Percentiles rank a stretch among this genome's conserved stretches.
phyloP scores from a whole-genome alignment of 2,329 filamentous ascomycete genomes.

The Hymenoscyphus linearis region DNA sequence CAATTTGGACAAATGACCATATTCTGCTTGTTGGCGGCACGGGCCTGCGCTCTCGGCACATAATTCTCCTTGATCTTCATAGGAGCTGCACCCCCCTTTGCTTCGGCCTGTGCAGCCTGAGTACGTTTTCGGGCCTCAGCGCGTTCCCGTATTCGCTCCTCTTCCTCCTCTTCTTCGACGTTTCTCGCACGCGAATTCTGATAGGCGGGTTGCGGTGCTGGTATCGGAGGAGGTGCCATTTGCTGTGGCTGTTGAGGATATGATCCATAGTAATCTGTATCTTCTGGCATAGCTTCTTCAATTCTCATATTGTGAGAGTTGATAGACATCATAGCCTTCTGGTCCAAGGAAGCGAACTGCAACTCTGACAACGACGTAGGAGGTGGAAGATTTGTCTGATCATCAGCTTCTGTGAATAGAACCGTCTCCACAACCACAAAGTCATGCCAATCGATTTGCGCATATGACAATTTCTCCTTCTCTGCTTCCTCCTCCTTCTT shows the following conservation, averaged over 20 bases:
- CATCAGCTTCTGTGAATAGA: constrained; percentile 83
- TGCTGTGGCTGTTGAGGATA: constrained; percentile 36
- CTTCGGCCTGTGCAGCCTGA: constrained; percentile 74
- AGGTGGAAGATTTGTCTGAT: constrained; percentile 77
- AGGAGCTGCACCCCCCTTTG: constrained; percentile 59
- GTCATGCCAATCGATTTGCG: constrained; percentile 95
- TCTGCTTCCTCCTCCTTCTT: constrained; percentile 86
- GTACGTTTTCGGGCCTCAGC: constrained; percentile 56
- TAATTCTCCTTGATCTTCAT: constrained; percentile 95
- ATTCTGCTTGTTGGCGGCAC: constrained; percentile 60
- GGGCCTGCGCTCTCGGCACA: constrained; percentile 74
- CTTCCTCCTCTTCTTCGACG: constrained; percentile 56
- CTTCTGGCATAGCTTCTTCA: constrained; percentile 89
- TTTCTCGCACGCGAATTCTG: constrained; percentile 26
- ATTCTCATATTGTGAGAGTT: constrained; percentile 71
- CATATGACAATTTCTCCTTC: constrained; percentile 68
- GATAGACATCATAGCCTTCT: constrained; percentile 87
- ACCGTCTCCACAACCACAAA: constrained; percentile 96
- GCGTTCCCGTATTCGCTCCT: constrained; percentile 57
- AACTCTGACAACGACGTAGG: constrained; percentile 87
- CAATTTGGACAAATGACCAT: constrained; percentile 85
- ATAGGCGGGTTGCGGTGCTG: constrained; percentile 28
- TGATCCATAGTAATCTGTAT: constrained; percentile 55
- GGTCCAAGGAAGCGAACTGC: constrained; percentile 89
- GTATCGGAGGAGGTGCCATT: constrained; percentile 38